Evolutionary conservation across 192 early-diverging fungal species (phyloP).

Genomic region (Cladochytrium replicatum): DNA sequence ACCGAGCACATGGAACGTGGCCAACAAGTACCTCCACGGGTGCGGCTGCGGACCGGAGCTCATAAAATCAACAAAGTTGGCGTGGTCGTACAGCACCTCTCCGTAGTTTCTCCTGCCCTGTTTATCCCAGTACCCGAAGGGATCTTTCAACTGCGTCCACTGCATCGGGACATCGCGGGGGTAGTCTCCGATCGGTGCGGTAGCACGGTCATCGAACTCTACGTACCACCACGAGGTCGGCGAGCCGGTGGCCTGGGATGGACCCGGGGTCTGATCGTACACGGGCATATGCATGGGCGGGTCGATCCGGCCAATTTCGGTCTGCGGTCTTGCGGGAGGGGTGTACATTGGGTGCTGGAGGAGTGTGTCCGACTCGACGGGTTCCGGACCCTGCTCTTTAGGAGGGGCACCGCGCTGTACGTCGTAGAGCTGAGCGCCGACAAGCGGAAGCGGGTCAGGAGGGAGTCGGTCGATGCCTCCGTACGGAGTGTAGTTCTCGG

Average conservation of each 20-base stretch:
- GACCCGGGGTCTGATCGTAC: slow-evolving; percentile 28
- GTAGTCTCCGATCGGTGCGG: slow-evolving; percentile 40
- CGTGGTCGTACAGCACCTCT: slow-evolving; percentile 35
- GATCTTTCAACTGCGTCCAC: slow-evolving; percentile 34
- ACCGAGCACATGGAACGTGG: slow-evolving; percentile 9
- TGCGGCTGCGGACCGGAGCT: slow-evolving; percentile 26
- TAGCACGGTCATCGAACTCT: slow-evolving; percentile 22
- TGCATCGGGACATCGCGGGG: slow-evolving; percentile 29
- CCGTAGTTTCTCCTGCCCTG: slow-evolving; percentile 44
- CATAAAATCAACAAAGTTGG: slow-evolving; percentile 30
- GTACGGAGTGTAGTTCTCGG: too few species aligned
- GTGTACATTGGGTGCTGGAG: slow-evolving; percentile 36
- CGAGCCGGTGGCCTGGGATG: slow-evolving; percentile 8
- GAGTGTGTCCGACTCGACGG: slow-evolving; percentile 14
- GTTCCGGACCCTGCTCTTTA: background rate
- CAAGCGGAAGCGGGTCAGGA: too few species aligned
- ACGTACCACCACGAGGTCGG: slow-evolving; percentile 2
- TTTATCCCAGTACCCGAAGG: slow-evolving; percentile 46
- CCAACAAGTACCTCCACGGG: slow-evolving; percentile 11
- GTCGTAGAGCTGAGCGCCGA: too few species aligned
- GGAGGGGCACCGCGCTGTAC: too few species aligned
- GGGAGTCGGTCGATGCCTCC: too few species aligned
- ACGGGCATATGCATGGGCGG: slow-evolving; percentile 35
- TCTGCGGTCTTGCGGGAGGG: slow-evolving; percentile 21
- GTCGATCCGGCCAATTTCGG: slow-evolving; percentile 12